These are phyloP conservation scores for Metschnikowia lachancei DNA, from an alignment of 805 yeast species.

Conservation along the genomic window DNA sequence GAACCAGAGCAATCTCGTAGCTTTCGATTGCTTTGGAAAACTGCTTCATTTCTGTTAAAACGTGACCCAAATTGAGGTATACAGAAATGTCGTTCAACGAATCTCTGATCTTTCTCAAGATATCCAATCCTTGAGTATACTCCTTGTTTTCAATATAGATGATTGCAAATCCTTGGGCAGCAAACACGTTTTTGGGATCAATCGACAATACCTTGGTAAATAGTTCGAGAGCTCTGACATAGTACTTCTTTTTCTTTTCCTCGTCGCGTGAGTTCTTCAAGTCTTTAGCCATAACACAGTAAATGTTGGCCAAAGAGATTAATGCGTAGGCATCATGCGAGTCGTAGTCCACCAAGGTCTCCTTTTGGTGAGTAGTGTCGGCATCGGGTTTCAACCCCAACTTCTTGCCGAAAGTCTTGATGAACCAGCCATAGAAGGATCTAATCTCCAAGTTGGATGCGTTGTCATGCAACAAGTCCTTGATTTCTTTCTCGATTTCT, in stretches of 20 bases:
- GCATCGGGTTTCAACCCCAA: slow-evolving; percentile 48
- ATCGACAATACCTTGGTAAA: slow-evolving; percentile 83
- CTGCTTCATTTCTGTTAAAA: slow-evolving; percentile 76
- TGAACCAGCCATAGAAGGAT: slow-evolving; percentile 89
- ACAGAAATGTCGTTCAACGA: slow-evolving; percentile 81
- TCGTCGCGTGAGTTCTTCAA: slow-evolving; percentile 52
- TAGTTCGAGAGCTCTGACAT: slow-evolving; percentile 86
- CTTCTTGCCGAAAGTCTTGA: slow-evolving; percentile 57
- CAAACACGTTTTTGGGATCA: slow-evolving; percentile 85
- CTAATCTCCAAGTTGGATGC: slow-evolving; percentile 75
- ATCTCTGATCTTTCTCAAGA: slow-evolving; percentile 85
- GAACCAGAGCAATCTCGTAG: slow-evolving; percentile 74
- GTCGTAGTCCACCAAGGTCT: slow-evolving; percentile 75
- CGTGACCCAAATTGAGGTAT: slow-evolving; percentile 84
- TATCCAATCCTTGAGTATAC: slow-evolving; percentile 72
- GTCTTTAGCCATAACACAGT: slow-evolving; percentile 79
- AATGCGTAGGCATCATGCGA: slow-evolving; percentile 89
- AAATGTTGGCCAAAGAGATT: slow-evolving; percentile 85
- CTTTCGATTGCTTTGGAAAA: slow-evolving; percentile 83
- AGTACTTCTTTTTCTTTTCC: slow-evolving; percentile 64
- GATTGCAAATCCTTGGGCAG: slow-evolving; percentile 97
- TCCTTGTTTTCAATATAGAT: slow-evolving; percentile 84
- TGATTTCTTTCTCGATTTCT: slow-evolving; percentile 53
- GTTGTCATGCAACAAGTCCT: slow-evolving; percentile 50
- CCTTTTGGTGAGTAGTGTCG: slow-evolving; percentile 80